Base-by-base conservation (phyloP, 208 protist genomes). In the Trypanosoma grayi region DNA sequence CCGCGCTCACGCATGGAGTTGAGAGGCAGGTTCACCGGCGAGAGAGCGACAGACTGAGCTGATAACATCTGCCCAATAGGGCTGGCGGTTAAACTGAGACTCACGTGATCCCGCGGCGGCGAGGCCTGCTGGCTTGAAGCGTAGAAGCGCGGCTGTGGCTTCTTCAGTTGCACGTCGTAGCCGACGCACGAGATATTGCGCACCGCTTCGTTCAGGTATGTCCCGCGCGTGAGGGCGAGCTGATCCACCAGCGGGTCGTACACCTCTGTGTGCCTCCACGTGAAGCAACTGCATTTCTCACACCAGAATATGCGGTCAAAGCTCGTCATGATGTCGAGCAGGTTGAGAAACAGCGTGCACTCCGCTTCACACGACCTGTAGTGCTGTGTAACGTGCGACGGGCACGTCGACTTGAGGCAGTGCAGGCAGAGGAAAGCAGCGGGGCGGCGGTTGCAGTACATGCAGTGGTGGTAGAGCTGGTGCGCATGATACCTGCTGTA, bases 241-340 rank as follows among this genome's bases (percentile, higher is more conserved):
- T 81, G 81, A 46, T 92, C 85, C n/a, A 86, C 81, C 20, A 92
- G 56, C 45, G 71, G 33, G 52, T 92, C 85, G 68, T 92, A 92
- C 11, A 85, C 46, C 64, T 88, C 81, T 27, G 81, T 88, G 61
- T 92, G 66, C 59, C 75, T 76, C 79, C 81, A 92, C 22, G 85
- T 92, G 64, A 92, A 92, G 24, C 64, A 68, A 47, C 55, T 45
- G 36, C 85, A 92, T 63, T 65, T 69, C 60, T 92, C 85, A 55
- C 85, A 92, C 85, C 85, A 92, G 46, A 88, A 92, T 37, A 88
- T 74, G 37, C 85, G 77, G 50, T 87, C 75, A 51, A 79, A 92
- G 70, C 79, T 87, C 25, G 70, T 85, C 75, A 79, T 86, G 55
- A 92, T 85, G 54, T 92, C 85, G 11, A 83, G 73, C n/a, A 79